These are phyloP conservation scores for Xylariaceae sp. DNA, from an alignment of 2,329 filamentous ascomycete genomes.

Conservation along the genomic window DNA sequence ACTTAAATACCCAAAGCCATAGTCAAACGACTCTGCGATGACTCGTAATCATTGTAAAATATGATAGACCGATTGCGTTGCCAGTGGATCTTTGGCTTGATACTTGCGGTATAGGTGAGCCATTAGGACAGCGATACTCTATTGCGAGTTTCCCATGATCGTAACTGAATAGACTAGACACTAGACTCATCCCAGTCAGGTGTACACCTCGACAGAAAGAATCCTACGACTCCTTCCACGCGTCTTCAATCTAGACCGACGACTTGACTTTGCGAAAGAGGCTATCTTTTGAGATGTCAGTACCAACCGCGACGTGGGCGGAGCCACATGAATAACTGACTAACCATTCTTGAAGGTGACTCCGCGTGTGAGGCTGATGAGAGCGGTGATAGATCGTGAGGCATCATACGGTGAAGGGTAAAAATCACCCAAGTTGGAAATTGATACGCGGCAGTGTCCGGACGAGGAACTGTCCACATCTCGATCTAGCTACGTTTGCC, in stretches of 20 bases:
- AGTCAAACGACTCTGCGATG: neutral
- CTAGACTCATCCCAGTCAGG: slow-evolving; percentile 2
- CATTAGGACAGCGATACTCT: neutral
- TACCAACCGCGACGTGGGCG: neutral
- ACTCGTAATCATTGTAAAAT: slow-evolving; percentile 12
- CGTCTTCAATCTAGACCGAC: slow-evolving; percentile 20
- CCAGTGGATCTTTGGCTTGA: neutral
- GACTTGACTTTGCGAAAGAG: neutral
- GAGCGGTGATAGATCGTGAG: neutral
- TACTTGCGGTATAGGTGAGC: neutral
- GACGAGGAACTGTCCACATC: neutral
- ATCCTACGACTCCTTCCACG: slow-evolving; percentile 20
- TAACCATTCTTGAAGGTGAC: neutral
- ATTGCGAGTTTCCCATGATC: slow-evolving; percentile 9
- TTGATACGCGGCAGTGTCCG: slow-evolving; percentile 5
- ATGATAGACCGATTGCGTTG: slow-evolving; percentile 2
- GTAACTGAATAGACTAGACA: neutral
- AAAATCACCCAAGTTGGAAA: slow-evolving; percentile 20
- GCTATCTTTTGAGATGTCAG: neutral
- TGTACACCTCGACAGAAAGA: slow-evolving; percentile 14
- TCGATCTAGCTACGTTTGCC: neutral
- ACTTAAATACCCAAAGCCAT: slow-evolving; percentile 13
- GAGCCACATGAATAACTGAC: slow-evolving; percentile 1
- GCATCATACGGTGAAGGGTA: neutral
- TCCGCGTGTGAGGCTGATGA: slow-evolving; percentile 8